phyloP scores from a whole-genome alignment of 2,329 filamentous ascomycete genomes.

The Fonsecaea erecta region DNA sequence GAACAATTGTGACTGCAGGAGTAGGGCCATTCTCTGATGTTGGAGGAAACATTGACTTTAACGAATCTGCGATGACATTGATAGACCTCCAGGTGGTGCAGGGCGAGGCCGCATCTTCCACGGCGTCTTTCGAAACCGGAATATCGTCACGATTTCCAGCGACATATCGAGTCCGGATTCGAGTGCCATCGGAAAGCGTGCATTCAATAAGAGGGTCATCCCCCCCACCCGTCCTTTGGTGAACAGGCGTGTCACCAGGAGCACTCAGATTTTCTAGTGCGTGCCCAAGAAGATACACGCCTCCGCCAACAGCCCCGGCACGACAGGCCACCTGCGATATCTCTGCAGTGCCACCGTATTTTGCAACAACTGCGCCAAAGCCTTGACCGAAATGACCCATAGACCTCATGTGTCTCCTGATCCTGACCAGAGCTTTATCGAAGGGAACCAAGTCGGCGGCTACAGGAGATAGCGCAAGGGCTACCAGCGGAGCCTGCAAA shows the following conservation, averaged over 20 bases:
- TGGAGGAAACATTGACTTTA: slow-evolving; percentile 70
- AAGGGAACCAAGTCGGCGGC: slow-evolving; percentile 59
- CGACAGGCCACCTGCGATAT: slow-evolving; percentile 90
- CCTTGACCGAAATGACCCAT: slow-evolving; percentile 87
- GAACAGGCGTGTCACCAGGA: not conserved
- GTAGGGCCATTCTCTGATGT: slow-evolving; percentile 74
- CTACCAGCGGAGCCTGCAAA: slow-evolving; percentile 67
- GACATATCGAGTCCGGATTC: slow-evolving; percentile 44
- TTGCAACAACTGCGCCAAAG: slow-evolving; percentile 86
- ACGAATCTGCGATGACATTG: slow-evolving; percentile 68
- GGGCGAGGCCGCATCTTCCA: not conserved
- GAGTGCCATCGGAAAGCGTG: slow-evolving; percentile 46
- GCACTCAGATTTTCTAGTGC: slow-evolving; percentile 56
- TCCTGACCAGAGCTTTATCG: slow-evolving; percentile 71
- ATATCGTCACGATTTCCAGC: slow-evolving; percentile 48
- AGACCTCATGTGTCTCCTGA: slow-evolving; percentile 80
- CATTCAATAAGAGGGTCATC: slow-evolving; percentile 38
- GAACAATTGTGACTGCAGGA: slow-evolving; percentile 67
- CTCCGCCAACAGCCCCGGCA: slow-evolving; percentile 87
- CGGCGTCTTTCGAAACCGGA: slow-evolving; percentile 15
- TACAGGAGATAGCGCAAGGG: slow-evolving; percentile 76
- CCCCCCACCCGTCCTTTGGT: slow-evolving; percentile 21
- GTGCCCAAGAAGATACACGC: slow-evolving; percentile 82
- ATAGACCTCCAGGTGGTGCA: slow-evolving; percentile 51
- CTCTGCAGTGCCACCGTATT: slow-evolving; percentile 90